A percentile compares a stretch with the other conserved stretches of the same genome.
These are phyloP conservation scores for Fusarium denticulatum DNA, from an alignment of 2,329 filamentous ascomycete genomes.

Conservation along the genomic window DNA sequence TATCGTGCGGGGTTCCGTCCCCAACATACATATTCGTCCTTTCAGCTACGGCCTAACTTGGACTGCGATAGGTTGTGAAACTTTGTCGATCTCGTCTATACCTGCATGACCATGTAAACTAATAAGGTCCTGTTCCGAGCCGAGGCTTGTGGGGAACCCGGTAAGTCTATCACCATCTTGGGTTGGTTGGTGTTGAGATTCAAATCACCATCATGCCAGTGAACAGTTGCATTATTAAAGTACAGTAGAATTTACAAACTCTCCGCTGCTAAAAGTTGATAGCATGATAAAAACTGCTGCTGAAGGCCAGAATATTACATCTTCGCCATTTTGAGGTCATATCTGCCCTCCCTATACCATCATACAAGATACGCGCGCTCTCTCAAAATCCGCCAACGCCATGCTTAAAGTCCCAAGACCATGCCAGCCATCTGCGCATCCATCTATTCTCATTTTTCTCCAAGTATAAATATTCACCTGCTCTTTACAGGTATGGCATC, in stretches of 20 bases:
- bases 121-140: background rate
- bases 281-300: background rate
- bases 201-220: background rate
- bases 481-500: conserved; percentile 88
- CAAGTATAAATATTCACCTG: conserved; percentile 7
- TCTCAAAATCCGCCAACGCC: conserved; percentile 39
- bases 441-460: conserved; percentile 1
- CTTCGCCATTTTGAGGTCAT: conserved; percentile 5
- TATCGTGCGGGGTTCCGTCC: conserved; percentile 37
- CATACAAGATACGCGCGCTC: conserved; percentile 21
- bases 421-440: conserved; percentile 7
- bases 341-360: conserved; percentile 9
- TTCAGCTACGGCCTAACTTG: conserved; percentile 4
- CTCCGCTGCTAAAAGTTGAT: background rate
- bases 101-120: background rate
- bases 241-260: background rate
- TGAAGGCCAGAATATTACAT: background rate
- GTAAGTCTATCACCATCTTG: background rate
- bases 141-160: conserved; percentile 25
- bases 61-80: background rate
- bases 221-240: background rate
- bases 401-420: conserved; percentile 42
- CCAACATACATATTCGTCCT: background rate
- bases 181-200: background rate
- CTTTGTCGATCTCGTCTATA: conserved; percentile 21